Conservation (phyloP, 1,139 yeast genomes). For the Hyphopichia khmerensis region DNA sequence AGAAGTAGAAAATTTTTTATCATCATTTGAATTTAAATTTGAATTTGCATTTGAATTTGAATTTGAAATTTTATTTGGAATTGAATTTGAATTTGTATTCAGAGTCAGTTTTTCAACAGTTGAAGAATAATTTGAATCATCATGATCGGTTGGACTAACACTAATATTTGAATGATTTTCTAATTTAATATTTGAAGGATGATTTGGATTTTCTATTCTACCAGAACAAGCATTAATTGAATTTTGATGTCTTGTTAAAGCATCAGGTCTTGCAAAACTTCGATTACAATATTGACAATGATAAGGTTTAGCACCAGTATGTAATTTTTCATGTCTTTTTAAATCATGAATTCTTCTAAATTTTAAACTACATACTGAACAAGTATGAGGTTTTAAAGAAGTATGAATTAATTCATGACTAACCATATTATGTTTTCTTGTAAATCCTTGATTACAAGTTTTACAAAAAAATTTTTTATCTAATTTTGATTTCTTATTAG, state of each 20-base stretch:
- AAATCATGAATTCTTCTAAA: constrained; percentile 77
- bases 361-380: constrained; percentile 60
- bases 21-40: background rate
- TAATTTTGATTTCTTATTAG: constrained; percentile 4
- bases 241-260: constrained; percentile 64
- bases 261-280: constrained; percentile 75
- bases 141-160: background rate
- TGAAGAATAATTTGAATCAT: background rate
- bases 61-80: too few relatives aligned
- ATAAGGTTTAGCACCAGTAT: constrained; percentile 74
- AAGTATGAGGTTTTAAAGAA: constrained; percentile 62
- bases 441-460: constrained; percentile 60
- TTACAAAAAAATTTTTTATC: constrained; percentile 48
- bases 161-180: background rate
- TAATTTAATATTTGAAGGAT: background rate
- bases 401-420: constrained; percentile 73
- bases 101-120: too few relatives aligned
- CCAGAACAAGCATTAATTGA: constrained; percentile 41
- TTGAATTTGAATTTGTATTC: too few relatives aligned
- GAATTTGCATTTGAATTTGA: background rate
- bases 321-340: constrained; percentile 72
- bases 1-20: too few relatives aligned
- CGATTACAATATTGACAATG: constrained; percentile 62
- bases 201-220: background rate
- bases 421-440: constrained; percentile 72